These are phyloP conservation scores for Aleurites moluccanus DNA, from an alignment of 441 rosid species.

Conservation along the genomic window DNA sequence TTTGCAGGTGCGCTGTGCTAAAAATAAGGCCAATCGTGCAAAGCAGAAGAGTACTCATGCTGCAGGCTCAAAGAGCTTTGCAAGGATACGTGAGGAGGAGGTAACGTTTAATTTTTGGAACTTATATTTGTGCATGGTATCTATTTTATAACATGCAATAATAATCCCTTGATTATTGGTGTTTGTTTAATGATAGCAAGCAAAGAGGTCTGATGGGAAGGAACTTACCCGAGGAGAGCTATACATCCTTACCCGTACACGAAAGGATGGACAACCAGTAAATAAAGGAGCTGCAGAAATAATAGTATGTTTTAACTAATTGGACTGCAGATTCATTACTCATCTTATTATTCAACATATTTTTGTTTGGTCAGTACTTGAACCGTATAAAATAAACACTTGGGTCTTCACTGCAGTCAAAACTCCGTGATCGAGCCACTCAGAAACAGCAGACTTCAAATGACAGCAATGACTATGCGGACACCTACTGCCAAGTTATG, in stretches of 20 bases:
- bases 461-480: constrained; percentile 27
- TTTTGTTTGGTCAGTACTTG: neutral
- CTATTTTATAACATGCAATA: neutral
- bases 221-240: constrained; percentile 43
- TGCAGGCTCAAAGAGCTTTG: constrained; percentile 44
- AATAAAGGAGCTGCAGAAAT: constrained; percentile 33
- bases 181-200: constrained; percentile 23
- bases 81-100: constrained; percentile 48
- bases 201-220: constrained; percentile 40
- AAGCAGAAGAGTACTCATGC: constrained; percentile 28
- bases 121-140: constrained; percentile 10
- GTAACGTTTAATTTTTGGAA: constrained; percentile 23
- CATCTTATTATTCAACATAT: neutral
- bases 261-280: constrained; percentile 43
- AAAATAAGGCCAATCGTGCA: constrained; percentile 41
- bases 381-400: neutral
- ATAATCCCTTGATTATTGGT: constrained; percentile 5
- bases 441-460: constrained; percentile 24
- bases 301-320: constrained; percentile 31
- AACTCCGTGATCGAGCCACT: constrained; percentile 29
- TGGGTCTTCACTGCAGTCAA: constrained; percentile 25
- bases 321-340: neutral
- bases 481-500: constrained; percentile 38
- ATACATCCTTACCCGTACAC: constrained; percentile 43
- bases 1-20: constrained; percentile 35